Conservation (phyloP, 495 filamentous ascomycete genomes). For the Aspergillus carlsbadensis region DNA sequence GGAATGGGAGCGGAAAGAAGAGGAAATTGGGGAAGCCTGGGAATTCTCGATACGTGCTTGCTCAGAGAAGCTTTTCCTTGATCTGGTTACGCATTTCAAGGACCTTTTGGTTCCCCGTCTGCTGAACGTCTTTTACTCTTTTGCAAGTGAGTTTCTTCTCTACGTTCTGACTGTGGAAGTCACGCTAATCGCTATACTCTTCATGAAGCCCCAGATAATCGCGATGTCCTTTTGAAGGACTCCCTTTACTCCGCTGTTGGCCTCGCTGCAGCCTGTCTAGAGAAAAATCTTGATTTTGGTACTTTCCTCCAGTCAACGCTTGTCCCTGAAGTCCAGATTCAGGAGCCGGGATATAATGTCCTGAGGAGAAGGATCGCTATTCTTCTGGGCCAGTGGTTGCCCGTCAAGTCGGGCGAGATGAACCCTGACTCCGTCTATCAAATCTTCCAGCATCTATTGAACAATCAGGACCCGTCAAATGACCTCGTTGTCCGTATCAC, state of each 20-base stretch:
- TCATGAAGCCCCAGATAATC: slow-evolving; percentile 49
- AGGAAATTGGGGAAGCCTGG: slow-evolving; percentile 54
- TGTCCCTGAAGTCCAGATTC: slow-evolving; percentile 73
- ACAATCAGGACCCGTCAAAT: slow-evolving; percentile 72
- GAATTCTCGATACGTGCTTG: slow-evolving; percentile 66
- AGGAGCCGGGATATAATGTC: slow-evolving; percentile 75
- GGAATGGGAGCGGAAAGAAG: slow-evolving; percentile 86
- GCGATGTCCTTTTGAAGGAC: slow-evolving; percentile 81
- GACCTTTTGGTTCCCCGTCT: slow-evolving; percentile 71
- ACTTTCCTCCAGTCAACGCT: slow-evolving; percentile 70
- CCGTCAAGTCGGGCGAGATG: slow-evolving; percentile 63
- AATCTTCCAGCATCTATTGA: slow-evolving; percentile 85
- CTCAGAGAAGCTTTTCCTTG: slow-evolving; percentile 89
- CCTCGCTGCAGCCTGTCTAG: slow-evolving; percentile 73
- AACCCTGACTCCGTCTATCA: slow-evolving; percentile 76
- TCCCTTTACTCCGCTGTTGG: slow-evolving; percentile 92
- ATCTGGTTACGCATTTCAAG: slow-evolving; percentile 85
- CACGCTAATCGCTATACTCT: slow-evolving; percentile 13
- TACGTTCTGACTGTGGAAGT: neutral
- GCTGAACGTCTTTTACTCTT: slow-evolving; percentile 71
- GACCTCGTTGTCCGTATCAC: slow-evolving; percentile 92
- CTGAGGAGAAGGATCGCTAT: slow-evolving; percentile 87
- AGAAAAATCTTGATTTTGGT: slow-evolving; percentile 75
- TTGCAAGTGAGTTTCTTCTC: slow-evolving; percentile 53
- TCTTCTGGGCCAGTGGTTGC: slow-evolving; percentile 84